Evolutionary conservation across 2,329 filamentous ascomycete species (phyloP).

Genomic region (Aspergillus pseudonomiae): DNA sequence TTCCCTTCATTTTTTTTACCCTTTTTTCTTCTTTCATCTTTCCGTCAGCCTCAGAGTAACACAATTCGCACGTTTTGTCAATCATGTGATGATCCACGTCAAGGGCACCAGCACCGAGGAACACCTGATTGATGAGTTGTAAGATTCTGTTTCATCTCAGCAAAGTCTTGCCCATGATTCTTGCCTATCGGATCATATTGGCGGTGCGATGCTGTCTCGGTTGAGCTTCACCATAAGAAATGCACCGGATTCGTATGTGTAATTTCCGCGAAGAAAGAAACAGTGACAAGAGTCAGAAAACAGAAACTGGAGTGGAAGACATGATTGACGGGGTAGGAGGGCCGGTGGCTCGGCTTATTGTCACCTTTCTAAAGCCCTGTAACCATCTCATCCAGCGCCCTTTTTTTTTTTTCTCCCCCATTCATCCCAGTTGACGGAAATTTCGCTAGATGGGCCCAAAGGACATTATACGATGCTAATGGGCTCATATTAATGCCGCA

Average conservation of each 20-base stretch:
- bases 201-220: not conserved
- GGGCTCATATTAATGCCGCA: not conserved
- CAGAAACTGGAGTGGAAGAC: not conserved
- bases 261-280: not conserved
- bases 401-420: not conserved
- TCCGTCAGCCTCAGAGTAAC: constrained; percentile 18
- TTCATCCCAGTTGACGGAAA: not conserved
- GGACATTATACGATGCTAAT: not conserved
- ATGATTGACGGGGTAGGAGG: not conserved
- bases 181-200: not conserved
- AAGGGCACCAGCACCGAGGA: constrained; percentile 9
- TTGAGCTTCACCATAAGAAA: not conserved
- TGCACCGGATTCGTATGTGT: not conserved
- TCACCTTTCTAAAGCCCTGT: not conserved
- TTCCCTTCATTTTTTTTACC: not conserved
- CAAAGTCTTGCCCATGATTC: constrained; percentile 9
- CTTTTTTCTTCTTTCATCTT: constrained; percentile 12
- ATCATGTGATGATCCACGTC: constrained; percentile 33
- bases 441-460: not conserved
- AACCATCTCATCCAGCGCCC: not conserved
- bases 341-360: not conserved
- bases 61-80: constrained; percentile 31
- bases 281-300: not conserved
- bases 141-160: constrained; percentile 6
- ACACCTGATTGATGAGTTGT: constrained; percentile 20